phyloP scores from a whole-genome alignment of 129 eudicot species.

The Tanacetum coccineum region DNA sequence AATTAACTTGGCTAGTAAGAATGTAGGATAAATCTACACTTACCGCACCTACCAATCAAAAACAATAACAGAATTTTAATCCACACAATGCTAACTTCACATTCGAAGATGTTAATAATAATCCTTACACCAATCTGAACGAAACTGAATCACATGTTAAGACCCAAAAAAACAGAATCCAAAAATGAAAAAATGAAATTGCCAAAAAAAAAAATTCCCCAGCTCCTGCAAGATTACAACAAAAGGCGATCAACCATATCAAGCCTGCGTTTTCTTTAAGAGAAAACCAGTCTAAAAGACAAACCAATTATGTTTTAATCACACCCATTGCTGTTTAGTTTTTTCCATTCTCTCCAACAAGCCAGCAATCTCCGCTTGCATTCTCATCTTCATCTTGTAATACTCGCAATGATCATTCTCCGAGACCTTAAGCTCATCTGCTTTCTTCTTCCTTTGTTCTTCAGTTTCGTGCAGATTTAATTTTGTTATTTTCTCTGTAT shows the following conservation, averaged over 20 bases:
- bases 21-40: no score
- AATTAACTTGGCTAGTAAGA: no score
- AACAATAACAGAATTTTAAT: no score
- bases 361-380: slow-evolving; percentile 85
- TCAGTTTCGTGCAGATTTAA: slow-evolving; percentile 61
- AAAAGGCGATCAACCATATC: background rate
- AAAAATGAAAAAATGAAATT: background rate
- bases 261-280: slow-evolving; percentile 4
- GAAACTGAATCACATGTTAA: no score
- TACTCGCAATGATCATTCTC: slow-evolving; percentile 74
- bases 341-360: slow-evolving; percentile 84
- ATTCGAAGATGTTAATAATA: no score
- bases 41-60: no score
- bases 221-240: slow-evolving; percentile 17
- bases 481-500: slow-evolving; percentile 50
- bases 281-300: slow-evolving; percentile 5
- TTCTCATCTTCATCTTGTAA: slow-evolving; percentile 79
- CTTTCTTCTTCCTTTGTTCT: slow-evolving; percentile 55
- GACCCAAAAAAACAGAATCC: background rate
- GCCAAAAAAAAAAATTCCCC: background rate
- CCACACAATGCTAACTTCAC: no score
- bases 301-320: background rate
- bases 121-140: no score
- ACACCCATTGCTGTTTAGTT: slow-evolving; percentile 70
- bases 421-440: slow-evolving; percentile 61